Base-by-base conservation (phyloP, 192 early-diverging fungal species). In the Chytriomyces confervae region DNA sequence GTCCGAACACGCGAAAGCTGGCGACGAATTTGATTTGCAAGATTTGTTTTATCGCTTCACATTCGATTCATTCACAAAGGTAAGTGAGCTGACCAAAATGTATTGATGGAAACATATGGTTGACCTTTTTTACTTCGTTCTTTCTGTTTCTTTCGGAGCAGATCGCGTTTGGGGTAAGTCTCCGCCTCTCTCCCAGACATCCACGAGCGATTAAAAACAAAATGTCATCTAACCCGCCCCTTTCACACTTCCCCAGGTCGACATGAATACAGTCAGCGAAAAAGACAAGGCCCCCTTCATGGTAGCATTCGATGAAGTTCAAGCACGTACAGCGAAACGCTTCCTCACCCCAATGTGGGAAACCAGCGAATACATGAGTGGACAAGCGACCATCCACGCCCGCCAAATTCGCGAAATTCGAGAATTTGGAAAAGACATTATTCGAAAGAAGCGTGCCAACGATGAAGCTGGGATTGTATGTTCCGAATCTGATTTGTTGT, bases 11-110 rank as follows among this genome's bases (percentile, higher is more conserved):
- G 75, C 75, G 18, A 24, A 67, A 69, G 47, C 68, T 9, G 65
- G 50, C 8, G 46, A 23, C 16, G 47, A 16, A 36, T 43, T 79
- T 51, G 72, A 79, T 44, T 24, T 79, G 71, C 48, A 79, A 43
- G 64, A 74, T 13, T 46, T 66, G 27, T 51, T 79, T n/a, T 62
- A 60, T 61, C 24, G 50, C 29, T 74, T 79, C 50, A 79, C 78
- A 61, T 48, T 79, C 16, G 85, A 86, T 66, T 71, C 83, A 50
- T 83, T 83, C 65, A 77, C 66, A 20, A 75, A 75, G 45, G 72
- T 72, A 45, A 80, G n/a, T 57, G 86, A 24, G 82, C 83, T 43
- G 69, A 86, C 10, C 73, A 88, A n/a, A 66, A 84, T 29, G 77
- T 85, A 27, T 50, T 89, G 9, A 57, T 76, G 27, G 78, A 68